A percentile compares a stretch with the other conserved stretches of the same genome.
Evolutionary conservation across 1,284 basidiomycete genomes (phyloP).

Genomic region (Thelephora terrestris): DNA sequence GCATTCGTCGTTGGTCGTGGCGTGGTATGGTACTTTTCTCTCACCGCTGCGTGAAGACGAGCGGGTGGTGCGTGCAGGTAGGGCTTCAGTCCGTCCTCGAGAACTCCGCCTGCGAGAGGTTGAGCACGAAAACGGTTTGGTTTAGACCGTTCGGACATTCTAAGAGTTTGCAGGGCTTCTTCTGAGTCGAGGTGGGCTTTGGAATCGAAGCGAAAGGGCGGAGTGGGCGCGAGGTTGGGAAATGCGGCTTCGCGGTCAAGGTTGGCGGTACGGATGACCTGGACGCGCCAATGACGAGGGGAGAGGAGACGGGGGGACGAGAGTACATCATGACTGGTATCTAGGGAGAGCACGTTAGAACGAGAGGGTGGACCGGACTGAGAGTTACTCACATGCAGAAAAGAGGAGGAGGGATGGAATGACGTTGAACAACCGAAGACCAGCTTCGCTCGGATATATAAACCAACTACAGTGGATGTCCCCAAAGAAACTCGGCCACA

Average conservation of each 20-base stretch:
- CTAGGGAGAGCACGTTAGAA: slow-evolving; percentile 2
- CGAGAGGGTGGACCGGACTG: neutral
- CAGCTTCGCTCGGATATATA: neutral
- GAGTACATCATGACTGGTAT: neutral
- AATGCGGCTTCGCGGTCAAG: slow-evolving; percentile 36
- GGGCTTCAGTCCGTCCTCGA: slow-evolving; percentile 50
- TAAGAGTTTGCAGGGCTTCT: slow-evolving; percentile 56
- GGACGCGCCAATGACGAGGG: slow-evolving; percentile 37
- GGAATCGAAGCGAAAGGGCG: slow-evolving; percentile 64
- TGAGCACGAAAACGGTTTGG: slow-evolving; percentile 55
- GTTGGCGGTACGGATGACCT: slow-evolving; percentile 16
- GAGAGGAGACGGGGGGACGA: slow-evolving; percentile 40
- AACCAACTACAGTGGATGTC: neutral
- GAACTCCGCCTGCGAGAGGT: slow-evolving; percentile 73
- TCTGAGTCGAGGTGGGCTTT: slow-evolving; percentile 18
- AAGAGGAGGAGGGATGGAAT: slow-evolving; percentile 8
- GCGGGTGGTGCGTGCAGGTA: neutral
- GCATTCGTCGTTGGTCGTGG: too few relatives aligned
- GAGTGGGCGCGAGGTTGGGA: slow-evolving; percentile 60
- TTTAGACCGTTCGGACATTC: slow-evolving; percentile 63
- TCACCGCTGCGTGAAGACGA: too few relatives aligned
- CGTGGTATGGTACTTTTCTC: too few relatives aligned
- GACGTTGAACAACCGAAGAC: neutral
- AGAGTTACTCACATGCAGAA: slow-evolving; percentile 1
- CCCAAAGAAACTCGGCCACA: too few relatives aligned